A percentile compares a stretch with the other conserved stretches of the same genome.
Evolutionary conservation across 108 stramenopile genomes (phyloP).

Genomic region (Nannochloropsis gaditana): DNA sequence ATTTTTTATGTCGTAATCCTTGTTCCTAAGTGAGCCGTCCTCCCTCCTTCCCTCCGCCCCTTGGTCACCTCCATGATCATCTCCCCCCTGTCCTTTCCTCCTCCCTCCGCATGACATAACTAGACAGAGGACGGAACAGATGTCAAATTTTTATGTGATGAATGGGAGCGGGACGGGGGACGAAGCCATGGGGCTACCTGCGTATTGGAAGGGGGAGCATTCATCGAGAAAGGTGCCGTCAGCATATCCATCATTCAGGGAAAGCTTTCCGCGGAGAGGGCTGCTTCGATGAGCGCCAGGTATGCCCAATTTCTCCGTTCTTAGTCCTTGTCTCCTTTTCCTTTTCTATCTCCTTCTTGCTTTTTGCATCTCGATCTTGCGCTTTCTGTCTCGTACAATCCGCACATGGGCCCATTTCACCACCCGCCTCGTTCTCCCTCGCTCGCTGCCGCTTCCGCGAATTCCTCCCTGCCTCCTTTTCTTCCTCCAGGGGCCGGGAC

Average conservation of each 20-base stretch:
- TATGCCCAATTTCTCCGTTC: background rate
- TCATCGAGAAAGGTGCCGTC: conserved; percentile 88
- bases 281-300: conserved; percentile 21
- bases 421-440: background rate
- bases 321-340: background rate
- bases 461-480: background rate
- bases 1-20: no score
- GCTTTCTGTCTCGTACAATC: background rate
- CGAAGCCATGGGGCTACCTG: conserved; percentile 63
- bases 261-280: conserved; percentile 60
- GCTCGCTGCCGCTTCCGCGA: background rate
- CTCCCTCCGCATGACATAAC: background rate
- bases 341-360: background rate
- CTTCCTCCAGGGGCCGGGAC: conserved; percentile 26
- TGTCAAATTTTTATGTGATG: background rate
- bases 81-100: background rate
- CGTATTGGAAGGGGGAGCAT: conserved; percentile 71
- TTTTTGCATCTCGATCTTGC: background rate
- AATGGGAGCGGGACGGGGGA: conserved; percentile 15
- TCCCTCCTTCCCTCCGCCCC: background rate
- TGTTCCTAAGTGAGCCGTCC: no score
- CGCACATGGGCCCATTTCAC: background rate
- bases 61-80: no score
- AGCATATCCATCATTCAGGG: conserved; percentile 68
- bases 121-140: background rate